These are phyloP conservation scores for Phyllosticta citribraziliensis DNA, from an alignment of 2,329 filamentous ascomycete species.

Conservation along the genomic window DNA sequence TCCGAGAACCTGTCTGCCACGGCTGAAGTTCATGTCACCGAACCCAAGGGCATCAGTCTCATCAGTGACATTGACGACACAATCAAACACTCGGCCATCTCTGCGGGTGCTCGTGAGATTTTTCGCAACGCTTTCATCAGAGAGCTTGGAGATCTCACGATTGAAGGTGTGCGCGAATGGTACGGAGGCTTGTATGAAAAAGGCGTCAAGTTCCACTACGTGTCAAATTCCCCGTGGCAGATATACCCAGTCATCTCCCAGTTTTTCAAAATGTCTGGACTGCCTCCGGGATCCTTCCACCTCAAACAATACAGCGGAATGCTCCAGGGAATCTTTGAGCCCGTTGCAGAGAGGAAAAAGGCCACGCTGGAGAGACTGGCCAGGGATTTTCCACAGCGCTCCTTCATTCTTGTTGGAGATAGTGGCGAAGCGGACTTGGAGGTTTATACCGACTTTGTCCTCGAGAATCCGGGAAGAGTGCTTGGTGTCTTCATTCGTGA, in stretches of 20 bases:
- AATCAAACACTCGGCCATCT: constrained; percentile 89
- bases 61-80: constrained; percentile 99
- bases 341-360: constrained; percentile 90
- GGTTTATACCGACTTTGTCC: constrained; percentile 87
- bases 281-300: constrained; percentile 85
- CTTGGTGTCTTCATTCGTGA: constrained; percentile 89
- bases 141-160: constrained; percentile 67
- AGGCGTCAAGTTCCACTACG: constrained; percentile 88
- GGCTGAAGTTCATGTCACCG: constrained; percentile 66
- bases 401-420: constrained; percentile 86
- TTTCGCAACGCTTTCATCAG: constrained; percentile 94
- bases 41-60: constrained; percentile 71
- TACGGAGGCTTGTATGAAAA: constrained; percentile 67
- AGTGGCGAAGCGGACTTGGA: constrained; percentile 95
- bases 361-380: constrained; percentile 77
- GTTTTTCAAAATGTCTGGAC: constrained; percentile 69
- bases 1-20: constrained; percentile 76
- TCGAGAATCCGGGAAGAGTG: constrained; percentile 73
- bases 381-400: constrained; percentile 77
- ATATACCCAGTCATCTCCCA: constrained; percentile 80
- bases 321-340: constrained; percentile 96
- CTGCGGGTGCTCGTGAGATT: constrained; percentile 78
- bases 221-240: constrained; percentile 99
- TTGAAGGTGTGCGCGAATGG: constrained; percentile 86
- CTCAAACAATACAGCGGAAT: constrained; percentile 95